These are phyloP conservation scores for Penicillium atrosanguineum DNA, from an alignment of 495 filamentous ascomycete species.

Conservation along the genomic window DNA sequence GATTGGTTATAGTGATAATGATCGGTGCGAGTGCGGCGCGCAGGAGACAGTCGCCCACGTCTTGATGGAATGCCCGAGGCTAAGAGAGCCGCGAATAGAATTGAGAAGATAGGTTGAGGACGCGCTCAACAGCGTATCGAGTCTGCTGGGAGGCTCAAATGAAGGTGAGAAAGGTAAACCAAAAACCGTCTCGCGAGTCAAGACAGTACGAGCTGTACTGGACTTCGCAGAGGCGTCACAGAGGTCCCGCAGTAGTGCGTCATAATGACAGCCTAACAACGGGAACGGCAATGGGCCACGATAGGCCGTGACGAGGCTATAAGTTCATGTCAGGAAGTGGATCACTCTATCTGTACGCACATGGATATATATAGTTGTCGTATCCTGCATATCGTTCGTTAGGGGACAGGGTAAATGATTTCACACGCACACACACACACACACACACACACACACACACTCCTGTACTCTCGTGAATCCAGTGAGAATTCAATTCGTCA, in stretches of 20 bases:
- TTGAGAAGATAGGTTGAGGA: background rate
- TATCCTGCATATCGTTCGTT: background rate
- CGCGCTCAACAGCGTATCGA: conserved; percentile 24
- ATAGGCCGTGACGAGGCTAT: conserved; percentile 30
- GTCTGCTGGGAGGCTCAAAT: conserved; percentile 23
- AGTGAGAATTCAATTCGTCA: too few species aligned
- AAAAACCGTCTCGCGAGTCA: conserved; percentile 19
- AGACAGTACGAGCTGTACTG: conserved; percentile 22
- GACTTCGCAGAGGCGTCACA: conserved; percentile 32
- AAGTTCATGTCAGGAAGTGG: conserved; percentile 17
- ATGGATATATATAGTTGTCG: background rate
- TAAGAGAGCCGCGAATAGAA: background rate
- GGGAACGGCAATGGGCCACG: conserved; percentile 24
- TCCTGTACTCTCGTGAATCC: too few species aligned
- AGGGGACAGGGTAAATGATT: background rate
- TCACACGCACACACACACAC: too few species aligned
- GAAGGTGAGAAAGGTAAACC: conserved; percentile 28
- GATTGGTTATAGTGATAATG: background rate
- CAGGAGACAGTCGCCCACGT: background rate
- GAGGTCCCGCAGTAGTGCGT: conserved; percentile 29
- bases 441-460: too few species aligned
- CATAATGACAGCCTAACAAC: conserved; percentile 27
- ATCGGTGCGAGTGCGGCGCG: background rate
- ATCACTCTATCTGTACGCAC: background rate
- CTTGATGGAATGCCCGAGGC: background rate